A percentile compares a stretch with the other conserved stretches of the same genome.
phyloP scores from a whole-genome alignment of 257 asterid species.

The Prunella vulgaris region DNA sequence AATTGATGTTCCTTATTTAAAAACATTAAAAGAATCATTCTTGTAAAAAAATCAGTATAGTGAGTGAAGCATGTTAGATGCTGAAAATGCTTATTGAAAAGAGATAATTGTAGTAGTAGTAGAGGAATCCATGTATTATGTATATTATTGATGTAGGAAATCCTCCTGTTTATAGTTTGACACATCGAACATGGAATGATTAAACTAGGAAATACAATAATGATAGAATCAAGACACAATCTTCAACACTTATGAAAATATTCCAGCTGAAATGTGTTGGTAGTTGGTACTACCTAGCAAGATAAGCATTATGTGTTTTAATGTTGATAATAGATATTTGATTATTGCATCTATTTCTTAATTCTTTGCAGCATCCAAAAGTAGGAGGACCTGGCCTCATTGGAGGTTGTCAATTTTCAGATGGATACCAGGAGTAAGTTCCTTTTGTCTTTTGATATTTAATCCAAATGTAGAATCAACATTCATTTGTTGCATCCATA shows the following conservation, averaged over 20 bases:
- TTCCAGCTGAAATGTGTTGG: background rate
- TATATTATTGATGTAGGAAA: no score
- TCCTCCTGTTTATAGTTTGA: no score
- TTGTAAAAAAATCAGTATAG: no score
- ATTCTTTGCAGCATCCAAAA: slow-evolving; percentile 68
- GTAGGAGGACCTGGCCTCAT: slow-evolving; percentile 93
- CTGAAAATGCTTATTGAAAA: no score
- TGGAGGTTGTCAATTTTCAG: slow-evolving; percentile 61
- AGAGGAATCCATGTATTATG: no score
- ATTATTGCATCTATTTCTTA: slow-evolving; percentile 16
- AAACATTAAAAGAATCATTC: no score
- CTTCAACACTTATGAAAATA: background rate
- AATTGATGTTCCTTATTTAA: background rate
- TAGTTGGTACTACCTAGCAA: background rate
- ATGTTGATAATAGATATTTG: slow-evolving; percentile 5
- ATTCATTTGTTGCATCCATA: slow-evolving; percentile 7
- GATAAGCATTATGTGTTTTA: background rate
- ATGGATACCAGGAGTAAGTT: slow-evolving; percentile 86
- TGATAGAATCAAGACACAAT: background rate
- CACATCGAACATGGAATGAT: background rate
- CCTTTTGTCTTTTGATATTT: background rate
- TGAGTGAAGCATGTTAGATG: no score
- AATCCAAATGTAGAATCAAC: background rate
- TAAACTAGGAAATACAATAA: background rate
- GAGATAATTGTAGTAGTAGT: background rate